Percentiles rank a stretch among this genome's conserved stretches.
These are phyloP conservation scores for Mycena sp. DNA, from an alignment of 1,284 basidiomycete genomes.

Conservation along the genomic window DNA sequence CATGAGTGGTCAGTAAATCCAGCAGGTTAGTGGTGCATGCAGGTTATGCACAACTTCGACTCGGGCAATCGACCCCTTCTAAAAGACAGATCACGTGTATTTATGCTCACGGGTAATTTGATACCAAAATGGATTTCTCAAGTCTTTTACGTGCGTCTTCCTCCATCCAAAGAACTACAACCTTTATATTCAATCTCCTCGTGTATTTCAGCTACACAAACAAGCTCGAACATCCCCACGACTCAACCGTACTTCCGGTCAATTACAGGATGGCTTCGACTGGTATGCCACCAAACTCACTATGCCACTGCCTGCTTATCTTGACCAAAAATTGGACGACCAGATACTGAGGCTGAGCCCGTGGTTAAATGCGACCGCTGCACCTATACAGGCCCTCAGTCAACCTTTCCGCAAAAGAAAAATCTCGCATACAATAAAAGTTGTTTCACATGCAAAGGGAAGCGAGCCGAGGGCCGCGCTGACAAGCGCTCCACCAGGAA, in stretches of 20 bases:
- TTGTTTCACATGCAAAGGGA: too few species aligned
- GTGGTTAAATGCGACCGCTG: too few species aligned
- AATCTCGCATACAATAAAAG: too few species aligned
- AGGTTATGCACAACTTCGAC: not conserved
- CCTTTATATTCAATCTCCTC: not conserved
- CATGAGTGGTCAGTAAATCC: slow-evolving; percentile 4
- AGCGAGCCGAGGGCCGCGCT: not conserved
- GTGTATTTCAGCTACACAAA: not conserved
- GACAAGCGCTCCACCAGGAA: not conserved
- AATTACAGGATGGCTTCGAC: not conserved
- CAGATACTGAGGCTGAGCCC: too few species aligned
- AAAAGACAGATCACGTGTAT: too few species aligned
- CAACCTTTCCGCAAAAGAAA: too few species aligned
- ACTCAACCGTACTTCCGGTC: not conserved
- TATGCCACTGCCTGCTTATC: not conserved
- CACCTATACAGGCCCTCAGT: too few species aligned
- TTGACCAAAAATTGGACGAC: not conserved
- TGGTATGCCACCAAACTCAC: not conserved
- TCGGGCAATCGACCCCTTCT: too few species aligned
- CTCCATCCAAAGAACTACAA: not conserved
- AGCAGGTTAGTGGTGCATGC: slow-evolving; percentile 10
- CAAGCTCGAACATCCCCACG: not conserved
- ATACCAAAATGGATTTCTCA: not conserved
- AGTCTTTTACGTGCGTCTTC: not conserved
- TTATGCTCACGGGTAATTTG: too few species aligned